These are phyloP conservation scores for Scedosporium aurantiacum DNA, from an alignment of 2,329 filamentous ascomycete species.

Conservation along the genomic window DNA sequence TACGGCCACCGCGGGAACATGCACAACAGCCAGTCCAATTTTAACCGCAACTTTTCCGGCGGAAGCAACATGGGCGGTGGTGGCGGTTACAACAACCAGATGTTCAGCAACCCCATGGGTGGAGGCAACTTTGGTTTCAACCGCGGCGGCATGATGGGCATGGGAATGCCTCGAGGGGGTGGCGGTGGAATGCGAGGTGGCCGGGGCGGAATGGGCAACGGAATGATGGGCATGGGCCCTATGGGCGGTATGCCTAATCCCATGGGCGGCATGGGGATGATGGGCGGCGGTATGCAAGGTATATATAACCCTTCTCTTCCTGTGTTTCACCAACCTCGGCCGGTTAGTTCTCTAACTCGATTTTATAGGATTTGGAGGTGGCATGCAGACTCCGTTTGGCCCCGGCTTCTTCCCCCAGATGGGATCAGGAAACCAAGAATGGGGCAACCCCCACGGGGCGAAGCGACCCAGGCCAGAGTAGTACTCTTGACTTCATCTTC, in stretches of 20 bases:
- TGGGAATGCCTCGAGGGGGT: slow-evolving; percentile 28
- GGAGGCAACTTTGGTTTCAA: slow-evolving; percentile 42
- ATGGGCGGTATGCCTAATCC: slow-evolving; percentile 20
- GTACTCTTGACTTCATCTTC: not conserved
- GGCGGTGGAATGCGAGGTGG: slow-evolving; percentile 40
- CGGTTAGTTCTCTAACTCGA: not conserved
- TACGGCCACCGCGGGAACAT: slow-evolving; percentile 38
- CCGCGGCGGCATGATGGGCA: slow-evolving; percentile 31
- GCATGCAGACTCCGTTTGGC: slow-evolving; percentile 59
- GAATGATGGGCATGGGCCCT: slow-evolving; percentile 32
- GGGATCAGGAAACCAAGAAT: slow-evolving; percentile 40
- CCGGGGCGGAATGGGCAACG: slow-evolving; percentile 33
- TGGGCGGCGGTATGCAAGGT: slow-evolving; percentile 36
- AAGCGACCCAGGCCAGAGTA: slow-evolving; percentile 69
- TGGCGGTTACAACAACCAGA: slow-evolving; percentile 33
- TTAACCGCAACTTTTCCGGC: slow-evolving; percentile 23
- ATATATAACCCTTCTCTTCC: slow-evolving; percentile 24
- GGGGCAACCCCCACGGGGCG: slow-evolving; percentile 71
- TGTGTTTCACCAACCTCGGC: slow-evolving; percentile 8
- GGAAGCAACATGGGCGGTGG: slow-evolving; percentile 23
- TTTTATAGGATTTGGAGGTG: slow-evolving; percentile 42
- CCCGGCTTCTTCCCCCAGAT: slow-evolving; percentile 56
- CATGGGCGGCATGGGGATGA: slow-evolving; percentile 24
- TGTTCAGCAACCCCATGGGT: slow-evolving; percentile 39
- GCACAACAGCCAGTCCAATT: slow-evolving; percentile 33